phyloP scores from a whole-genome alignment of 441 rosid genomes.

The Flueggea neowawraea region DNA sequence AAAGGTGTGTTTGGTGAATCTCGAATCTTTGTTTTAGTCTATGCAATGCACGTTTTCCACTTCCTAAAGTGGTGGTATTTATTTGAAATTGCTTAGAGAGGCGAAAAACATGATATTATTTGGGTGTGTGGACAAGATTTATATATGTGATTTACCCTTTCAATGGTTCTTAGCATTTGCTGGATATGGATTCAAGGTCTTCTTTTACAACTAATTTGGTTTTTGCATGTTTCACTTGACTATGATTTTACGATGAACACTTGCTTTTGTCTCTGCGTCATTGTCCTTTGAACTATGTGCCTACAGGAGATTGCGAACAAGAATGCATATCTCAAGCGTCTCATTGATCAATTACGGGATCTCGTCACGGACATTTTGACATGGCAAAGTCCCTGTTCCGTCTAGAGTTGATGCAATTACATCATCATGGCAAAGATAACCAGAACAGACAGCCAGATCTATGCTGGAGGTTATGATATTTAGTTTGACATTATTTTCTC shows the following conservation, averaged over 20 bases:
- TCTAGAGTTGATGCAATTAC: conserved; percentile 22
- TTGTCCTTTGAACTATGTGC: conserved; percentile 11
- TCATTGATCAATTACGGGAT: conserved; percentile 71
- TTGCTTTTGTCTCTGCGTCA: background rate
- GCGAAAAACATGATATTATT: background rate
- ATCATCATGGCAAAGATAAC: background rate
- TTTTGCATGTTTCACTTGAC: too few species aligned
- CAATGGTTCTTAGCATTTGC: too few species aligned
- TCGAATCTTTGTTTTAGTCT: background rate
- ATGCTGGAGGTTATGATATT: conserved; percentile 10
- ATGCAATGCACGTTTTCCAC: too few species aligned
- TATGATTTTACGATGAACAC: background rate
- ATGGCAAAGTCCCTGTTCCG: conserved; percentile 91
- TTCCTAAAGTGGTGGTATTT: background rate
- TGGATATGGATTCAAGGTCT: too few species aligned
- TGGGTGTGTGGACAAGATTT: background rate
- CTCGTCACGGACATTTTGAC: conserved; percentile 77
- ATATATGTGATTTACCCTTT: too few species aligned
- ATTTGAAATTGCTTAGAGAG: background rate
- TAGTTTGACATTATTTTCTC: conserved; percentile 6
- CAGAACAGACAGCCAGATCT: background rate
- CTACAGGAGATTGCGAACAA: conserved; percentile 74
- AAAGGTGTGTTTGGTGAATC: conserved; percentile 43
- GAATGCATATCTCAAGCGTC: conserved; percentile 66
- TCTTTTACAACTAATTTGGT: too few species aligned